Evolutionary conservation across 2,329 filamentous ascomycete species (phyloP), one percentile per base, ranked within the genome.

Genomic region (Chaetoscypha palmicola): DNA sequence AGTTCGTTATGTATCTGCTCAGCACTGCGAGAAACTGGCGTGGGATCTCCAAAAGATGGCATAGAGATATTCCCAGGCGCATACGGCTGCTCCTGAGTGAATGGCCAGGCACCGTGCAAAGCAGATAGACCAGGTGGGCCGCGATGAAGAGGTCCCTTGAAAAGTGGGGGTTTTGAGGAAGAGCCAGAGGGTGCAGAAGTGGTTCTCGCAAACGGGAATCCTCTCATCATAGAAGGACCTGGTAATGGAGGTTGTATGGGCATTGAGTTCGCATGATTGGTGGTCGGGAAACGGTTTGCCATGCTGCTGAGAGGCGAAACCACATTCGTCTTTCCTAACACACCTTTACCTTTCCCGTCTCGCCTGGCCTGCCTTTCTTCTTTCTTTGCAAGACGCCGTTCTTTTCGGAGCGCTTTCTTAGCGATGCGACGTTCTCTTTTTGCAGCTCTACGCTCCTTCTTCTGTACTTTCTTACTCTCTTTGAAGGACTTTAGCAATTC

Each of bases 401-500:
- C 51, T 43, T 49, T 52, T 34, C 47, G 54, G 3, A 41, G 14
- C 12, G 38, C 42, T 35, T 44, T 46, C 22, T 45, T 52, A 2
- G 39, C 24, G 10, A 36, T 40, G 23, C 46, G 43, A 9, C 36
- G 38, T 22, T 48, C 44, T 7, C 45, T 45, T 31, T 33, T 47
- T 5, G 39, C 24, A 62, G 58, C 45, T 64, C 48, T 39, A 55
- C 59, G 34, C 55, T 61, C 32, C 58, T 47, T 44, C 44, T 50
- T 62, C 48, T 69, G 64, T 9, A 57, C 51, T 35, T 58, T 64
- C 59, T 68, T 68, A 22, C 66, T 57, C 0, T 55, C 56, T 50
- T 67, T 69, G 63, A 71, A 76, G 42, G 66, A 59, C 31, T 64
- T 59, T 41, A 64, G 64, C 21, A 78, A 57, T 2, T 55, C 58